phyloP scores from a whole-genome alignment of 2,329 filamentous ascomycete species.

The Colletotrichum caudatum region DNA sequence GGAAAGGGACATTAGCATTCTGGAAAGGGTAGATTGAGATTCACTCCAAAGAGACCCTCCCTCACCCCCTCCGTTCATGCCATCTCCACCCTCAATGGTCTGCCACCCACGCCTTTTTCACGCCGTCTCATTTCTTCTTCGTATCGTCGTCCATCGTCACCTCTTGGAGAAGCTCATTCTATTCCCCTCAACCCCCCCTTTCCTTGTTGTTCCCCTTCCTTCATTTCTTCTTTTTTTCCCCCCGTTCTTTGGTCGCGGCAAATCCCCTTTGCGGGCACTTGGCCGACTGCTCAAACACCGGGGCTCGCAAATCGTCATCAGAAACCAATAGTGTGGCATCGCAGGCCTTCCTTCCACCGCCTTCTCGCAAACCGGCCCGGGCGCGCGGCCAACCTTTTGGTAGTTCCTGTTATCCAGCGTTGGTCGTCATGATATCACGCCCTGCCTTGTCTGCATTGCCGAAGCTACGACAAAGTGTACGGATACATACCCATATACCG shows the following conservation, averaged over 20 bases:
- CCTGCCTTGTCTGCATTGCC: neutral
- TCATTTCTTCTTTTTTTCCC: neutral
- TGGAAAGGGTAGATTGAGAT: slow-evolving; percentile 10
- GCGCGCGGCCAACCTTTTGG: neutral
- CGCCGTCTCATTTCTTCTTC: slow-evolving; percentile 40
- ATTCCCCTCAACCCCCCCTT: neutral
- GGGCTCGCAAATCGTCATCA: neutral
- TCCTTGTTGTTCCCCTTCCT: too few relatives aligned
- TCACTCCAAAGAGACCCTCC: slow-evolving; percentile 16
- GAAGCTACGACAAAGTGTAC: neutral
- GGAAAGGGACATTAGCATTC: neutral
- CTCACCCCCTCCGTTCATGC: slow-evolving; percentile 24
- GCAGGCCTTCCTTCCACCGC: neutral
- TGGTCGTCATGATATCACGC: slow-evolving; percentile 32
- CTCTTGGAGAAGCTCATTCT: slow-evolving; percentile 9
- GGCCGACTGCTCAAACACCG: neutral
- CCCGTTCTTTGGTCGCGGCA: slow-evolving; percentile 3
- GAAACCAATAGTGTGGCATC: neutral
- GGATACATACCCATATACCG: neutral
- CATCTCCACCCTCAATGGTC: slow-evolving; percentile 38
- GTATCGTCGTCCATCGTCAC: slow-evolving; percentile 28
- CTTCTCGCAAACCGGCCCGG: neutral
- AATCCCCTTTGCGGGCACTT: neutral
- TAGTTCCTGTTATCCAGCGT: slow-evolving; percentile 17
- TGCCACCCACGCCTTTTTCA: slow-evolving; percentile 28